Evolutionary conservation across 2,329 filamentous ascomycete species (phyloP).

Genomic region (Neopestalotiopsis sp.): DNA sequence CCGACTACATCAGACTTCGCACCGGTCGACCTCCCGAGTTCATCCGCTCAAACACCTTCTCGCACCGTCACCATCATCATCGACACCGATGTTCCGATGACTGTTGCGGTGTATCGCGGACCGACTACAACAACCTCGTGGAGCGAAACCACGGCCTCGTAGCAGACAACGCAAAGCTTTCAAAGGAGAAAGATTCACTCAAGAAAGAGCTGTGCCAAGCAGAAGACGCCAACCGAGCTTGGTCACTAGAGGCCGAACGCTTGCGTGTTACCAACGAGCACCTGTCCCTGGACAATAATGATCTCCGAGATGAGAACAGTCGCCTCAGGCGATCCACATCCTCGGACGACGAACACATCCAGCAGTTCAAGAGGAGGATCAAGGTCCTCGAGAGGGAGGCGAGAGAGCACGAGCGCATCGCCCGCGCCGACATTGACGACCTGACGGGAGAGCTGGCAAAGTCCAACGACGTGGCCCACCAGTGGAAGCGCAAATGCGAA

Average conservation of each 20-base stretch:
- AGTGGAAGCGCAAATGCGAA: constrained; percentile 20
- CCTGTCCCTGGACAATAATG: constrained; percentile 23
- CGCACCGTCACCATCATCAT: constrained; percentile 25
- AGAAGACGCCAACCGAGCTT: constrained; percentile 23
- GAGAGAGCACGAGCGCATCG: constrained; percentile 23
- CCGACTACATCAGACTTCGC: constrained; percentile 23
- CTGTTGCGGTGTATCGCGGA: constrained; percentile 30
- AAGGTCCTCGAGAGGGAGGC: constrained; percentile 26
- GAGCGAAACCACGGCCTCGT: constrained; percentile 25
- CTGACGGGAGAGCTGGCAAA: constrained; percentile 24
- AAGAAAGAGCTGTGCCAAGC: constrained; percentile 25
- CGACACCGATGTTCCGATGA: constrained; percentile 27
- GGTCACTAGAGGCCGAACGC: constrained; percentile 7
- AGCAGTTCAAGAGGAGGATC: constrained; percentile 25
- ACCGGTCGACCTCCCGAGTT: constrained; percentile 23
- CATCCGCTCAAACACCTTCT: constrained; percentile 30
- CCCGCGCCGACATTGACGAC: neutral
- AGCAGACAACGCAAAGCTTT: constrained; percentile 22
- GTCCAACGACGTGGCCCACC: constrained; percentile 22
- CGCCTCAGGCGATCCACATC: constrained; percentile 17
- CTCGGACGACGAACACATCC: constrained; percentile 22
- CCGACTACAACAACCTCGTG: constrained; percentile 29
- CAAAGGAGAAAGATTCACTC: constrained; percentile 28
- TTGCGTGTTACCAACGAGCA: constrained; percentile 18
- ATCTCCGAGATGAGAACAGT: constrained; percentile 18